Base-by-base conservation (phyloP, 192 early-diverging fungal genomes). In the Lobosporangium transversale region DNA sequence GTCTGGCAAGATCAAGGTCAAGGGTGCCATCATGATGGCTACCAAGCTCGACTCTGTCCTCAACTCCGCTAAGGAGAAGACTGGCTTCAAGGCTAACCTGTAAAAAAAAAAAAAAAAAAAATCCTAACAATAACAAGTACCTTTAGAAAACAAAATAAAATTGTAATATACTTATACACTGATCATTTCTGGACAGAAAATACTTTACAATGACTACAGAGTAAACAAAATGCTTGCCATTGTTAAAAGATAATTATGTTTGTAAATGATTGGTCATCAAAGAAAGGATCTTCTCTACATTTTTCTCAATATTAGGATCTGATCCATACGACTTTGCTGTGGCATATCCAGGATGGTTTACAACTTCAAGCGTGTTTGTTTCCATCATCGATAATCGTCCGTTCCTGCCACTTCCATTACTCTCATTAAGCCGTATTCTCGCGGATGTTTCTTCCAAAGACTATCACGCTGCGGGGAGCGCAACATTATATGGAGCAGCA, bases 1-100 rank as follows among this genome's bases (percentile, higher is more conserved):
- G 93, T 71, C 82, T 42, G 93, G 96, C 43, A 96, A 96, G 81
- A 86, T 94, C 76, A 97, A 97, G 83, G 79, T 90, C 50, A 91
- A 90, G 81, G 92, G 89, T 66, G 86, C 90, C 48, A 86, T 91
- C 66, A 89, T 89, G 86, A 79, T 93, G 61, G 89, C 89, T 33
- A 89, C 89, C 61, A 92, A 91, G 66, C 83, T 93, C 18, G 86
- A 91, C 71, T 66, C 74, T 29, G 86, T 93, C 47, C 83, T 93
- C 53, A 89, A 90, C 80, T 76, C 80, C 51, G 71, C 80, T 57
- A 61, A 71, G 61, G 69, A 70, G 68, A 70, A 62, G 58, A 62
- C 68, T 32, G 59, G 79, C 54, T 67, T 86, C 15, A 80, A 82
- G 56, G 85, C 90, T 62, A 93, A 90, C 81, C 80, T 91, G 60